Evolutionary conservation across 306 rosid species (phyloP), one percentile per base, ranked within the genome.

Genomic region (Morella rubra): DNA sequence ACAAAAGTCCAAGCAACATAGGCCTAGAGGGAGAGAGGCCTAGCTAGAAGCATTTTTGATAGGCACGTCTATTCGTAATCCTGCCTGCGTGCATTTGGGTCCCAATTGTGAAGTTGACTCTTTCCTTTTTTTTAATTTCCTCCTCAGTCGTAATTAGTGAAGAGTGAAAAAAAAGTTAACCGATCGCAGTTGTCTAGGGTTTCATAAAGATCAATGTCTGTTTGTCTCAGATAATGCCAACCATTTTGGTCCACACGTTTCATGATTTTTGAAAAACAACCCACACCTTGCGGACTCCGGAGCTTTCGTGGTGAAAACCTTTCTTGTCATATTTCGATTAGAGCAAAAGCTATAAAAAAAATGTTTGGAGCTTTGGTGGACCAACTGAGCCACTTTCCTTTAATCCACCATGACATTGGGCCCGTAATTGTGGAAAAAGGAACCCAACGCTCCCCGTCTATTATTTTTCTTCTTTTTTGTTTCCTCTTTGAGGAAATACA

Each of bases 1-100:
- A 88, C 84, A 84, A 85, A 81, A 74, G 1, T 89, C 87, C 90
- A 89, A 84, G 81, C 54, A 44, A 8, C 71, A 55, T 74, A 82
- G 85, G 73, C 76, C 66, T 73, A 68, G 79, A 81, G 74, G 73
- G 71, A 75, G 76, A 78, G 81, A 81, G 71, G 61, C 84, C 53
- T 49, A 49, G 15, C 93, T 85, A 82, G 80, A 77, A 76, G 64
- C 83, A 77, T 74, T 83, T 82, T 76, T 18, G 76, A 81, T 73
- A 54, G 54, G 62, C 78, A 79, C 78, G 83, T 76, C 83, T 41
- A 73, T 78, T 73, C 54, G 51, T 64, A 69, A 58, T 79, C 53
- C 77, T 71, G 69, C 77, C 69, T 83, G 64, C 50, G 65, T 47
- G 16, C 49, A 59, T 81, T 73, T 65, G 83, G 87, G 89, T 2